A percentile compares a stretch with the other conserved stretches of the same genome.
Conservation (phyloP, 2,329 filamentous ascomycete species). For the Aspergillus sergii region DNA sequence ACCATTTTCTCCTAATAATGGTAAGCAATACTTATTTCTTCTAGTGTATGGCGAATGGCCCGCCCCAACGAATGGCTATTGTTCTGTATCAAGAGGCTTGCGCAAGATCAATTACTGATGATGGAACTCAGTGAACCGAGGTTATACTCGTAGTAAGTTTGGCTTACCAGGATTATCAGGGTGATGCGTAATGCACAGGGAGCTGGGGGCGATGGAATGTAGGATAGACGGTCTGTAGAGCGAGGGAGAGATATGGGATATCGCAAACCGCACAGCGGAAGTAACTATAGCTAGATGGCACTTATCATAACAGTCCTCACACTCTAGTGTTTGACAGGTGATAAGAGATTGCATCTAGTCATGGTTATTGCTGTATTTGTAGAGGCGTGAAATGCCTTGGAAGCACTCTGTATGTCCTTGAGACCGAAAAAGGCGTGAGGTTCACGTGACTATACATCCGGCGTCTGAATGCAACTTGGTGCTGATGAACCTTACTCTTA, state of each 20-base stretch:
- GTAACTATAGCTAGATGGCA: background rate
- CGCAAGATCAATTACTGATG: background rate
- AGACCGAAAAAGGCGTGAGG: background rate
- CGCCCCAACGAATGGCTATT: background rate
- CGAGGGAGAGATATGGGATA: background rate
- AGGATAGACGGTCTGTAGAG: background rate
- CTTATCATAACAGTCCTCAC: background rate
- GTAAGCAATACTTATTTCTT: background rate
- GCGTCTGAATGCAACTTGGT: too few species aligned
- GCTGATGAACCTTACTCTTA: background rate
- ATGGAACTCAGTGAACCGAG: background rate
- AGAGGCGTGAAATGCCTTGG: background rate
- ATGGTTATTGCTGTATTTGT: background rate
- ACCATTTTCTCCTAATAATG: conserved; percentile 31
- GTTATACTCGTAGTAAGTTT: background rate
- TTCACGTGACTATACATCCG: background rate
- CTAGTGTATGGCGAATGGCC: background rate
- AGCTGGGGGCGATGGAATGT: background rate
- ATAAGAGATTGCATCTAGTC: background rate
- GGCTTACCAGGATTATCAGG: background rate
- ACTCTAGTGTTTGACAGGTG: background rate
- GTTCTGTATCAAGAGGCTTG: background rate
- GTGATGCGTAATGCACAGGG: background rate
- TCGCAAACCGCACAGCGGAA: background rate
- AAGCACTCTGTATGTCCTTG: background rate